Conservation (phyloP, 805 yeast genomes). For the Metschnikowia reukaufii region DNA sequence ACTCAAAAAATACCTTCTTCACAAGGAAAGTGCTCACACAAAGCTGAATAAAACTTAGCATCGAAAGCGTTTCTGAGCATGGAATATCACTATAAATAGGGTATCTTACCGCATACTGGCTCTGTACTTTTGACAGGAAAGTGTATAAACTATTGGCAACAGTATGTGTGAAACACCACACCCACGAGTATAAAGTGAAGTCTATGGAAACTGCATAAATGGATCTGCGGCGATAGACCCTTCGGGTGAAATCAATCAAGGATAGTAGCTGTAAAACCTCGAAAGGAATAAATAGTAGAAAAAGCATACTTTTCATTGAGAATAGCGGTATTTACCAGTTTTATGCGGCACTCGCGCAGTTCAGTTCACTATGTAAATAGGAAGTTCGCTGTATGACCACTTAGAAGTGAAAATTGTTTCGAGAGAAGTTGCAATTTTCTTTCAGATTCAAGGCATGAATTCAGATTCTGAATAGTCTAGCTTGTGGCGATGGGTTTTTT, state of each 20-base stretch:
- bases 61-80: not conserved
- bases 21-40: not conserved
- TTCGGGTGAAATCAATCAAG: constrained; percentile 6
- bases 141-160: constrained; percentile 11
- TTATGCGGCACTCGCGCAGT: not conserved
- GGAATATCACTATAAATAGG: constrained; percentile 12
- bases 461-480: too few relatives aligned
- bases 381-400: too few relatives aligned
- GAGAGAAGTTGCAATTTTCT: too few relatives aligned
- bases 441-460: too few relatives aligned
- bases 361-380: too few relatives aligned
- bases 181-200: constrained; percentile 14
- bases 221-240: constrained; percentile 3
- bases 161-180: constrained; percentile 12
- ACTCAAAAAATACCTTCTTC: constrained; percentile 2
- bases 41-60: not conserved
- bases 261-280: constrained; percentile 12
- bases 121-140: constrained; percentile 8
- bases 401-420: too few relatives aligned
- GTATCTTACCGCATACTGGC: constrained; percentile 14
- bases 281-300: constrained; percentile 6
- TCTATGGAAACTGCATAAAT: constrained; percentile 14
- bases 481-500: too few relatives aligned
- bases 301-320: not conserved
- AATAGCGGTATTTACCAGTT: not conserved